These are phyloP conservation scores for Clavispora asparagi DNA, from an alignment of 805 yeast genomes.

Conservation along the genomic window DNA sequence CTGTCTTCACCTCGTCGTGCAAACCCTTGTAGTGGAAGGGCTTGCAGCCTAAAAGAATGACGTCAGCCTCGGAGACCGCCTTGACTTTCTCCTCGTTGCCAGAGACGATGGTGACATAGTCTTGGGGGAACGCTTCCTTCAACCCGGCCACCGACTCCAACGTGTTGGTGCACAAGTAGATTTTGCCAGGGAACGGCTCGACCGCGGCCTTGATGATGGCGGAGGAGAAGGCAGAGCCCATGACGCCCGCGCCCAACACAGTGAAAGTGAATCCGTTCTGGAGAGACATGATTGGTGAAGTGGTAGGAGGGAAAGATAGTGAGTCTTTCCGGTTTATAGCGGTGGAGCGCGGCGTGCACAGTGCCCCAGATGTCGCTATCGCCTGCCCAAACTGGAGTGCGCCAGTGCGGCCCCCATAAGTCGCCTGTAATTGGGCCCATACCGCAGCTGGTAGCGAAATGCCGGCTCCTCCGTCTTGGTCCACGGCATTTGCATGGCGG, in stretches of 20 bases:
- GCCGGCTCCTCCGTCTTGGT: too few species aligned
- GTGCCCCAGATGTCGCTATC: background rate
- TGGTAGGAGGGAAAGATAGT: background rate
- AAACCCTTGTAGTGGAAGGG: constrained; percentile 73
- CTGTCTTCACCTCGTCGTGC: constrained; percentile 43
- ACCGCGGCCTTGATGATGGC: constrained; percentile 57
- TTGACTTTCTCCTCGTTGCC: constrained; percentile 40
- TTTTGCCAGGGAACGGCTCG: constrained; percentile 58
- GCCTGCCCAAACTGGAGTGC: background rate
- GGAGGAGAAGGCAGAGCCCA: constrained; percentile 89
- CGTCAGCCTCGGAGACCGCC: constrained; percentile 61
- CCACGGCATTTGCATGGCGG: background rate
- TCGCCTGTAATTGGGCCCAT: background rate
- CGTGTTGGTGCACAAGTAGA: constrained; percentile 73
- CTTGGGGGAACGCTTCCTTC: constrained; percentile 30
- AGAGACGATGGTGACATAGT: constrained; percentile 47
- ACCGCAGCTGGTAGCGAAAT: background rate
- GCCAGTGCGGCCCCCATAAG: background rate
- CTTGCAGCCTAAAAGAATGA: constrained; percentile 80
- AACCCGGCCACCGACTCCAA: constrained; percentile 41
- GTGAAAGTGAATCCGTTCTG: constrained; percentile 47
- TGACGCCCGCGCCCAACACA: constrained; percentile 88
- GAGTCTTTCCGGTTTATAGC: background rate
- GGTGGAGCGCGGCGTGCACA: background rate
- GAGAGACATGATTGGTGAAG: background rate